Conservation (phyloP, 768 basidiomycete species). For the Termitomyces sp. region DNA sequence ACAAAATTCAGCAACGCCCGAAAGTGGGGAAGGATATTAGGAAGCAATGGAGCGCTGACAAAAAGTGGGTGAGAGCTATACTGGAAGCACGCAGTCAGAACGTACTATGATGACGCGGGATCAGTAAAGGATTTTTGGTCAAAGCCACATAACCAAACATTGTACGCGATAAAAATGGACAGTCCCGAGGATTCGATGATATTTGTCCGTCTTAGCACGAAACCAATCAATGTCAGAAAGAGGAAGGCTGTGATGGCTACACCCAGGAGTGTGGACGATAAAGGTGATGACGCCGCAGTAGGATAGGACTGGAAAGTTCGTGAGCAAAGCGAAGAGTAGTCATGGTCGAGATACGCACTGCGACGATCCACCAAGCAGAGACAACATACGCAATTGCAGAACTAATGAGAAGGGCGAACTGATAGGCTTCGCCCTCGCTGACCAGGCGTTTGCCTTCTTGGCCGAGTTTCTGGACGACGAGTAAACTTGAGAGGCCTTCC, state of each 20-base stretch:
- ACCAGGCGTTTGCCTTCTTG: constrained; percentile 74
- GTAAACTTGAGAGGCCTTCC: constrained; percentile 81
- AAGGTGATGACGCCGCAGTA: constrained; percentile 75
- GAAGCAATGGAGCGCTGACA: constrained; percentile 66
- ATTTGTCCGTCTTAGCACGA: constrained; percentile 84
- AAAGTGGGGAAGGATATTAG: constrained; percentile 80
- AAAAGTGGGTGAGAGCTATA: background rate
- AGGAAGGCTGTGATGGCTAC: constrained; percentile 85
- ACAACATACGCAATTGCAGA: constrained; percentile 78
- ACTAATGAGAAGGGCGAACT: constrained; percentile 73
- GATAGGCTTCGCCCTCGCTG: constrained; percentile 67
- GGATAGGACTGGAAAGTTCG: constrained; percentile 63
- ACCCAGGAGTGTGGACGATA: constrained; percentile 87
- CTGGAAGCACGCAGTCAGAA: constrained; percentile 13
- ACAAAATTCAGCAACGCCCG: constrained; percentile 80
- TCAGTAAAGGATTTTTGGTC: constrained; percentile 72
- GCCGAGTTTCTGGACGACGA: constrained; percentile 80
- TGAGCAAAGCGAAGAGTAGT: background rate
- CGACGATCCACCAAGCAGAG: constrained; percentile 86
- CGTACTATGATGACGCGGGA: constrained; percentile 76
- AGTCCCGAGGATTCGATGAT: constrained; percentile 90
- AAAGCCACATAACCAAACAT: constrained; percentile 87
- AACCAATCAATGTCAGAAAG: constrained; percentile 91
- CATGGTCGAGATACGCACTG: constrained; percentile 43
- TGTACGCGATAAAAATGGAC: constrained; percentile 85